phyloP scores from a whole-genome alignment of 176 grass and related monocot species.

The Chrysopogon serrulatus region DNA sequence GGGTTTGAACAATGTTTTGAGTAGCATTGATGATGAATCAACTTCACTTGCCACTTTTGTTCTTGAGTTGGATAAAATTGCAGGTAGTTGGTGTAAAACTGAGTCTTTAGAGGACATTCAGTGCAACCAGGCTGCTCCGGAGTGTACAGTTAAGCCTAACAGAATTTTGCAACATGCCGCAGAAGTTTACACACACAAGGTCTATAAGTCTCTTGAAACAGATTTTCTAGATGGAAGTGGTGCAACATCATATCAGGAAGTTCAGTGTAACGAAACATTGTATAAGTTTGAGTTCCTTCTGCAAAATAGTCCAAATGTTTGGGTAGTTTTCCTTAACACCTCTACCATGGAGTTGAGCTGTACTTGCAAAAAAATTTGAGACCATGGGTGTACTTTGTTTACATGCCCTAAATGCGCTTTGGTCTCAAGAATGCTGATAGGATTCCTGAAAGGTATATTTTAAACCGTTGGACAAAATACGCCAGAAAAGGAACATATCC shows the following conservation, averaged over 20 bases:
- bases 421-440: conserved; percentile 61
- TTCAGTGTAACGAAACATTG: conserved; percentile 44
- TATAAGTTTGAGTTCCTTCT: conserved; percentile 75
- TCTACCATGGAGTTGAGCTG: conserved; percentile 63
- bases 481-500: conserved; percentile 50
- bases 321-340: conserved; percentile 60
- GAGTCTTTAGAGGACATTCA: conserved; percentile 60
- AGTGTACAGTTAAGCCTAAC: conserved; percentile 44
- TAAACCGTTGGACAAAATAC: conserved; percentile 76
- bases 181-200: conserved; percentile 60
- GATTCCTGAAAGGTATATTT: conserved; percentile 74
- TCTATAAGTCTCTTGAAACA: conserved; percentile 57
- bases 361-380: conserved; percentile 81
- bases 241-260: conserved; percentile 61
- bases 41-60: conserved; percentile 40
- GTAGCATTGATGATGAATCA: conserved; percentile 51
- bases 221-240: conserved; percentile 63
- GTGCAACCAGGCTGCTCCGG: conserved; percentile 39
- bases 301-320: conserved; percentile 57
- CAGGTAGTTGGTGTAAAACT: conserved; percentile 48
- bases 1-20: conserved; percentile 39
- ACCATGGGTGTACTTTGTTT: conserved; percentile 70
- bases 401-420: conserved; percentile 75
- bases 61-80: conserved; percentile 54
- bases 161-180: conserved; percentile 62